Conservation (phyloP, 2,329 filamentous ascomycete genomes). For the Corniculantispora saksenae region DNA sequence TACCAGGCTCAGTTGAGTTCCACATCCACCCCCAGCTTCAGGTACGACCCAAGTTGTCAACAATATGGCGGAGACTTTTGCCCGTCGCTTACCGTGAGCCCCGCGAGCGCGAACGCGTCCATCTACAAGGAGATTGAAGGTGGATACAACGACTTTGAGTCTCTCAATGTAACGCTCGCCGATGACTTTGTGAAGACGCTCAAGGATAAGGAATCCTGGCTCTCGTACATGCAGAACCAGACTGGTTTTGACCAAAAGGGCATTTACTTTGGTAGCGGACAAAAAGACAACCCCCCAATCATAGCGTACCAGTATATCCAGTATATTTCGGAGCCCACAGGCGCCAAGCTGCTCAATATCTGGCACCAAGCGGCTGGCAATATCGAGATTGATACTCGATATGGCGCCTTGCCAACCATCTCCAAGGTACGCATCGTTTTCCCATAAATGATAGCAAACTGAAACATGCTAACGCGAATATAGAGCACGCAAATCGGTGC, state of each 20-base stretch:
- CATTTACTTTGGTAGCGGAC: constrained; percentile 16
- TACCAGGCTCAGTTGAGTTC: constrained; percentile 27
- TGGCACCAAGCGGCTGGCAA: constrained; percentile 27
- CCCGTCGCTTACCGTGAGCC: constrained; percentile 21
- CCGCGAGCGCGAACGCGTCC: constrained; percentile 35
- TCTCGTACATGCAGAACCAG: constrained; percentile 19
- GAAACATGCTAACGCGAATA: constrained; percentile 34
- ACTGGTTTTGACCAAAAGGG: constrained; percentile 17
- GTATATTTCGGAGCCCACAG: constrained; percentile 15
- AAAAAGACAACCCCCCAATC: constrained; percentile 15
- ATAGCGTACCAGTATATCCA: constrained; percentile 20
- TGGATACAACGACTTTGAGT: constrained; percentile 20
- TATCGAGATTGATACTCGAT: constrained; percentile 50
- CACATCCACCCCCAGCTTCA: neutral
- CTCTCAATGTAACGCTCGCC: neutral
- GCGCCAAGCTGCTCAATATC: constrained; percentile 21
- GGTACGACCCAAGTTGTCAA: constrained; percentile 37
- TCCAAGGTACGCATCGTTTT: constrained; percentile 37
- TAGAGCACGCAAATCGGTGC: constrained; percentile 59
- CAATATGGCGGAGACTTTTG: constrained; percentile 25
- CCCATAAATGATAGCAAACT: neutral
- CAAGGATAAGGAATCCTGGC: constrained; percentile 7
- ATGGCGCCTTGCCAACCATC: constrained; percentile 61
- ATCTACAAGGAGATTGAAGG: constrained; percentile 20
- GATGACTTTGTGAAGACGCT: constrained; percentile 19